Percentiles rank a stretch among this genome's conserved stretches.
phyloP scores from a whole-genome alignment of 352 stramenopile genomes.

The Globisporangium mamillatum region DNA sequence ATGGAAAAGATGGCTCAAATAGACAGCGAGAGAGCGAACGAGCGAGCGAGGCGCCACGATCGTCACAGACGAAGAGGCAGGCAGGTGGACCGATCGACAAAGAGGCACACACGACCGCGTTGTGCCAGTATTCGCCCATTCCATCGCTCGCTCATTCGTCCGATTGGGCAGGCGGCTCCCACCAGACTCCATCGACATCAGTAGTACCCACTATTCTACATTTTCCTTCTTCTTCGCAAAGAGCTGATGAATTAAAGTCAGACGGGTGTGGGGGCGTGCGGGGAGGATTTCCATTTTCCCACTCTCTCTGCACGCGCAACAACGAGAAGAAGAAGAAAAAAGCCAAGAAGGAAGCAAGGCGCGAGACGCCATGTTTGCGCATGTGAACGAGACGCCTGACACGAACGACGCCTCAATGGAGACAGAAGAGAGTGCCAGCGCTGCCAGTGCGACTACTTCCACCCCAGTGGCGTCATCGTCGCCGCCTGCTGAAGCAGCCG shows the following conservation, averaged over 20 bases:
- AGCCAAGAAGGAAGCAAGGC: not conserved
- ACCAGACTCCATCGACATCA: too few relatives aligned
- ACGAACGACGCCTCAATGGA: not conserved
- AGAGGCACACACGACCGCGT: not conserved
- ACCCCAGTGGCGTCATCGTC: not conserved
- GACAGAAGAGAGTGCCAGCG: conserved; percentile 5
- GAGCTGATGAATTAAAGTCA: not conserved
- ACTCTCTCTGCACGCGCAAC: not conserved
- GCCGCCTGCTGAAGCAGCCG: not conserved
- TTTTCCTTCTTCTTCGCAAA: not conserved
- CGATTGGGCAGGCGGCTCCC: too few relatives aligned
- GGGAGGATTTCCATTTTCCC: not conserved
- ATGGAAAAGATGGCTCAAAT: too few relatives aligned
- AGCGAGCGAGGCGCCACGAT: too few relatives aligned
- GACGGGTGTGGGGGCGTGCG: not conserved
- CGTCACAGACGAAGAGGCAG: too few relatives aligned
- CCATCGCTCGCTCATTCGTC: not conserved
- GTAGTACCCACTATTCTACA: not conserved
- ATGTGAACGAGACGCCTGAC: not conserved
- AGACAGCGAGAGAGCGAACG: too few relatives aligned
- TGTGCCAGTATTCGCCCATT: not conserved
- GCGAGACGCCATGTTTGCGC: not conserved
- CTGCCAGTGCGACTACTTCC: not conserved
- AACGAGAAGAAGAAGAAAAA: not conserved
- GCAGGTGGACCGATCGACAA: too few relatives aligned